phyloP scores from a whole-genome alignment of 192 early-diverging fungal genomes.

The Nowakowskiella sp. region DNA sequence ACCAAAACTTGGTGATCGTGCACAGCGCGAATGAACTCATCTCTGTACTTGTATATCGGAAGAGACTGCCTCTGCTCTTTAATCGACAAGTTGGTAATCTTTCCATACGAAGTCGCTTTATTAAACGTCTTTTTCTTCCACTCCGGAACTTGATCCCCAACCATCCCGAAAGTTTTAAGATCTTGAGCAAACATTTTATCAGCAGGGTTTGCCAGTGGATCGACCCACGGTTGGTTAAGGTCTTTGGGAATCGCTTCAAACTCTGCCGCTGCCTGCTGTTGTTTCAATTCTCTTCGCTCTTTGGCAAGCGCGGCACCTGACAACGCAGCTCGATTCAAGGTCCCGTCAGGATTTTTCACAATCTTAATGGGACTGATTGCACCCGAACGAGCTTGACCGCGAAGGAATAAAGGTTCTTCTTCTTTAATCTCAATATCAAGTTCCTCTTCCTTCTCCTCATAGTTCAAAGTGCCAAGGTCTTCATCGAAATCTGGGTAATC shows the following conservation, averaged over 20 bases:
- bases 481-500: constrained; percentile 88
- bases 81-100: constrained; percentile 66
- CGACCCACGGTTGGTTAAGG: constrained; percentile 82
- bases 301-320: constrained; percentile 87
- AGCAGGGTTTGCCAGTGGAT: constrained; percentile 68
- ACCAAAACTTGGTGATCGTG: constrained; percentile 65
- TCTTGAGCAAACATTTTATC: constrained; percentile 93
- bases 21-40: constrained; percentile 72
- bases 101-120: constrained; percentile 85
- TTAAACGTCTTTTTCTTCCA: constrained; percentile 77
- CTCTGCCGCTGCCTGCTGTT: constrained; percentile 40
- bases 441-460: constrained; percentile 89
- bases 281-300: constrained; percentile 76
- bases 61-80: constrained; percentile 83
- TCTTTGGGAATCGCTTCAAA: constrained; percentile 76
- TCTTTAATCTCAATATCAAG: constrained; percentile 94
- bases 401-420: constrained; percentile 90
- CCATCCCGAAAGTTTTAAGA: constrained; percentile 62
- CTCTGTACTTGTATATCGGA: constrained; percentile 78
- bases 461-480: constrained; percentile 64
- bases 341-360: constrained; percentile 95
- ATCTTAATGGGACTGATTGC: constrained; percentile 94
- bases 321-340: constrained; percentile 90
- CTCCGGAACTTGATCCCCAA: constrained; percentile 70
- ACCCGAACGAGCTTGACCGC: constrained; percentile 79